phyloP scores from a whole-genome alignment of 2,329 filamentous ascomycete genomes.

The Nigrospora sphaerica region DNA sequence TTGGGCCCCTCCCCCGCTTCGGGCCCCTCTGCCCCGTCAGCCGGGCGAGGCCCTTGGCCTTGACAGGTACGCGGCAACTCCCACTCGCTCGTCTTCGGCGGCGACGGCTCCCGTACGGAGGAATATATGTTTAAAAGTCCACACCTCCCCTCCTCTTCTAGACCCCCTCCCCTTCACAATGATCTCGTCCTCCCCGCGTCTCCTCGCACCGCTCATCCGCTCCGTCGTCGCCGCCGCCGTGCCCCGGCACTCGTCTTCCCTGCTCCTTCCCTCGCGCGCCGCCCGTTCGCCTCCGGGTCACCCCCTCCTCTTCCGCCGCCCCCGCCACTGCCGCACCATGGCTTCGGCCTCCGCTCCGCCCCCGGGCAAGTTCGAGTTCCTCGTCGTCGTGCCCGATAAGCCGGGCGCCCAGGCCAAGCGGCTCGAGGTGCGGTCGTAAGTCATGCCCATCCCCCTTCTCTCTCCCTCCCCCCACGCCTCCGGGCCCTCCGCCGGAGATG shows the following conservation, averaged over 20 bases:
- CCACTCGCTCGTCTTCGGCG: no score
- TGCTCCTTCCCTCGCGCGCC: background rate
- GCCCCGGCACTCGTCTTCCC: background rate
- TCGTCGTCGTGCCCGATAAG: conserved; percentile 63
- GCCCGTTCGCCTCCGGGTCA: background rate
- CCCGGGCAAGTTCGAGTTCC: conserved; percentile 43
- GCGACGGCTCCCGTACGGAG: no score
- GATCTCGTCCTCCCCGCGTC: background rate
- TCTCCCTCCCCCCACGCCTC: no score
- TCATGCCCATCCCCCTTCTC: conserved; percentile 6
- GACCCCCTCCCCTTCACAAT: background rate
- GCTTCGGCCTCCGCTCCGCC: background rate
- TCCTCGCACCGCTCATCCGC: background rate
- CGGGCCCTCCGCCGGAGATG: no score
- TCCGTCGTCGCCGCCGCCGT: background rate
- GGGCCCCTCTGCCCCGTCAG: no score
- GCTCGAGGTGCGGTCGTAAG: conserved; percentile 52
- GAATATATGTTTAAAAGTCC: no score
- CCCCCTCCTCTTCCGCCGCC: background rate
- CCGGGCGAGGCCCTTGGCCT: no score
- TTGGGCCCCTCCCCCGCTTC: no score
- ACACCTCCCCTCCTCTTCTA: no score
- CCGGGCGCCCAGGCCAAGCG: conserved; percentile 53
- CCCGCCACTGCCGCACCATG: background rate
- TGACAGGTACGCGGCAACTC: no score